Evolutionary conservation across 164 flowering plant genomes (phyloP), one percentile per base, ranked within the genome.

Genomic region (Annona squamosa): DNA sequence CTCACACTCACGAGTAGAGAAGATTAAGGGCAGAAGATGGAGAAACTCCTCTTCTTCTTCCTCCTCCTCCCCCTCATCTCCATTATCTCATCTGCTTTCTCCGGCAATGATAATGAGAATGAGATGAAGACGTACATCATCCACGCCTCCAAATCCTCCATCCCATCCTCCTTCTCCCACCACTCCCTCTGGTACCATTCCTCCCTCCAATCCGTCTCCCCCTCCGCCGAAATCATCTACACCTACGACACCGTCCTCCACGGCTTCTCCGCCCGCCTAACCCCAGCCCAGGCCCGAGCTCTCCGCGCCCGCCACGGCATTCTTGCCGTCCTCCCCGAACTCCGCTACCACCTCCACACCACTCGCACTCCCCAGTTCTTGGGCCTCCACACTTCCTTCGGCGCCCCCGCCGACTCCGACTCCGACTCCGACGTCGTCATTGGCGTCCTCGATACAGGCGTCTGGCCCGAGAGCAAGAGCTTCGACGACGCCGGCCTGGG

Each of bases 301-400:
- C 86, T 95, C 0, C 79, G 79, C 63, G 47, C 61, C 7, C 82
- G 75, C 43, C 85, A 84, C 0, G 97, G 91, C 19, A 79, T 88
- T 68, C 80, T 92, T 61, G 76, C 91, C 3, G 89, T 94, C 12
- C 65, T 85, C 2, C 90, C 90, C 2, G 97, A 92, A 67, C 16
- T 57, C 16, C 63, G n/a, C 12, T 91, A 91, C 72, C 77, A 91
- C 72, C 91, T 94, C n/a, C 97, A 94, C 71, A 94, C 98, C 1
- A 94, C 99, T 18, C 78, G 96, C 19, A 82, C 97, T 1, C 99
- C 99, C 0, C 85, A 84, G 82, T 94, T 94, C 71, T 89, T 94
- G 6, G 97, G 98, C 19, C 81, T 92, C 1, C 87, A 77, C 3
- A 63, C 63, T 5, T 63, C 56, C 46, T 82, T 73, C 1, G 81